A percentile compares a stretch with the other conserved stretches of the same genome.
phyloP scores from a whole-genome alignment of 352 stramenopile genomes.

The Pythium sukuiense region DNA sequence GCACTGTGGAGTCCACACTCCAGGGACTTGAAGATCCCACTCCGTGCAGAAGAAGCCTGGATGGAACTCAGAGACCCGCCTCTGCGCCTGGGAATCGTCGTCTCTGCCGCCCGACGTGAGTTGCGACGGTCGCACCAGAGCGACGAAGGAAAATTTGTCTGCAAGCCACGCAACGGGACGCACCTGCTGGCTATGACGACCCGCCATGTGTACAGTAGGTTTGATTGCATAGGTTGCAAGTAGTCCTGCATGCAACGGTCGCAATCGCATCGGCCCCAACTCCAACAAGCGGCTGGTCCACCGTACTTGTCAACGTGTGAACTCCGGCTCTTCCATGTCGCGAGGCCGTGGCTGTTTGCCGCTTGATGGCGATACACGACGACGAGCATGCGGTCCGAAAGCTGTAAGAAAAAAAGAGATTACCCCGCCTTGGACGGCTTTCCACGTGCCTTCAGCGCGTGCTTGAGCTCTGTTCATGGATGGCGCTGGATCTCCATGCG shows the following conservation, averaged over 20 bases:
- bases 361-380: background rate
- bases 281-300: background rate
- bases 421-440: background rate
- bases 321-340: background rate
- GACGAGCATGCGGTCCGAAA: background rate
- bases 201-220: background rate
- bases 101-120: background rate
- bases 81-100: background rate
- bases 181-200: background rate
- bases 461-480: too few relatives aligned
- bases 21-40: background rate
- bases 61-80: background rate
- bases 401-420: background rate
- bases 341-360: background rate
- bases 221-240: conserved; percentile 2
- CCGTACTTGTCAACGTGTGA: background rate
- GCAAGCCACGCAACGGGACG: background rate
- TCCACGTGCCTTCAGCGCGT: background rate
- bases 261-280: background rate
- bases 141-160: background rate
- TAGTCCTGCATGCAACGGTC: background rate
- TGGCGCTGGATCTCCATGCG: too few relatives aligned
- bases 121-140: background rate
- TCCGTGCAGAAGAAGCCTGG: background rate
- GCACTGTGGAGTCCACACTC: background rate